Evolutionary conservation across 2,329 filamentous ascomycete genomes (phyloP).

Genomic region (Trichoderma cornu-damae): DNA sequence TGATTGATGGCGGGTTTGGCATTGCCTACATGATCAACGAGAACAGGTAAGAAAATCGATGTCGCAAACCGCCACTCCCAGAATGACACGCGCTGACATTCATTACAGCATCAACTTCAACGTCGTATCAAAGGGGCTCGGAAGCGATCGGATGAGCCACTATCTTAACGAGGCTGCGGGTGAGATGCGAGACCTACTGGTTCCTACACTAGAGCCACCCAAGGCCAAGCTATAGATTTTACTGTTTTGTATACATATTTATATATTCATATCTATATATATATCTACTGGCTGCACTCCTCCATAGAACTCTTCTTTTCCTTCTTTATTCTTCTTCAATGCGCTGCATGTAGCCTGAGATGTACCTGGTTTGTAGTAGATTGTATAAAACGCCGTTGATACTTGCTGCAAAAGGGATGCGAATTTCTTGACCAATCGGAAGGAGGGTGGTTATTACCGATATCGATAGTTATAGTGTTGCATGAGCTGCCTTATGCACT

Average conservation of each 20-base stretch:
- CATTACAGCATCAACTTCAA: conserved; percentile 84
- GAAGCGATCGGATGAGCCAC: conserved; percentile 89
- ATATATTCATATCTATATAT: not conserved
- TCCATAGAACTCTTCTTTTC: too few relatives aligned
- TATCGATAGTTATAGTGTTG: too few relatives aligned
- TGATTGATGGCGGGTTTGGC: conserved; percentile 91
- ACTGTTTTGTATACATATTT: not conserved
- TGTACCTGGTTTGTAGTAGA: too few relatives aligned
- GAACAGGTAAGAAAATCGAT: conserved; percentile 59
- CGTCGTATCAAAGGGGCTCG: conserved; percentile 87
- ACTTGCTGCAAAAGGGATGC: not conserved
- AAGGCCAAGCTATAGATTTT: conserved; percentile 76
- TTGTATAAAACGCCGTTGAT: not conserved
- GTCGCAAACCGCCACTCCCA: not conserved
- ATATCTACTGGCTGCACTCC: not conserved
- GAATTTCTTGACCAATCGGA: not conserved
- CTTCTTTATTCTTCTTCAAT: not conserved
- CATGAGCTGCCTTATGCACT: too few relatives aligned
- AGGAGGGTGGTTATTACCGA: not conserved
- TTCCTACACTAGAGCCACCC: conserved; percentile 69
- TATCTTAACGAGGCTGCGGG: conserved; percentile 90
- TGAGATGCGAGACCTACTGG: conserved; percentile 81
- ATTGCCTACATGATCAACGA: conserved; percentile 99
- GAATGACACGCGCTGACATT: not conserved
- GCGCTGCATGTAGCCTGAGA: not conserved